Percentiles rank a stretch among this genome's conserved stretches.
These are phyloP conservation scores for Polytolypa hystricis DNA, from an alignment of 2,329 filamentous ascomycete genomes.

Conservation along the genomic window DNA sequence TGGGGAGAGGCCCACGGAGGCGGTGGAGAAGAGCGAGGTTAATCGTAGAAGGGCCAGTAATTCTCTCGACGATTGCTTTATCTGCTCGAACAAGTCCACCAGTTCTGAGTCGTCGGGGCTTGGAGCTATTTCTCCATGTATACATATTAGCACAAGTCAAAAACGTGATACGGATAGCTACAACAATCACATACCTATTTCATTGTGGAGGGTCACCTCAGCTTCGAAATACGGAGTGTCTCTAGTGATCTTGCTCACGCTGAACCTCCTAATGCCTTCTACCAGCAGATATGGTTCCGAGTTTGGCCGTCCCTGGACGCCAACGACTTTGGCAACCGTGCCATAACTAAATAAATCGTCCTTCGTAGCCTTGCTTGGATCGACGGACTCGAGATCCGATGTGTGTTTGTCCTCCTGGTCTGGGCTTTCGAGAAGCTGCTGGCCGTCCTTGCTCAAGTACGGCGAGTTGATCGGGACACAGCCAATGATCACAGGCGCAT, in stretches of 20 bases:
- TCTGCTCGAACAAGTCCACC: conserved; percentile 60
- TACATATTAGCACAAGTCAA: not conserved
- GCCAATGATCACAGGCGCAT: conserved; percentile 63
- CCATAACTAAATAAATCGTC: conserved; percentile 73
- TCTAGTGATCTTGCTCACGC: conserved; percentile 60
- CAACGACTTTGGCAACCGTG: conserved; percentile 66
- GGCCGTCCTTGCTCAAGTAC: conserved; percentile 60
- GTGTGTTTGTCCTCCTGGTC: conserved; percentile 39
- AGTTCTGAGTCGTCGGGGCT: conserved; percentile 50
- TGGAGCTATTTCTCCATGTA: conserved; percentile 18
- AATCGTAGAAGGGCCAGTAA: conserved; percentile 74
- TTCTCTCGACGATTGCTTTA: conserved; percentile 78
- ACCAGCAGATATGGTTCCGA: conserved; percentile 75
- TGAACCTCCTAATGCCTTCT: conserved; percentile 69
- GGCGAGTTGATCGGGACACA: conserved; percentile 78
- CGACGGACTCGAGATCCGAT: conserved; percentile 38
- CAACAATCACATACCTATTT: conserved; percentile 45
- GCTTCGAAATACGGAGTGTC: conserved; percentile 82
- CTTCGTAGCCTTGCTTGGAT: conserved; percentile 51
- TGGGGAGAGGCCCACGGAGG: conserved; percentile 61
- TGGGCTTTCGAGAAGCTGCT: conserved; percentile 59
- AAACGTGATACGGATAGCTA: not conserved
- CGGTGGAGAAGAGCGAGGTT: conserved; percentile 68
- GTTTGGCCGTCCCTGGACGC: conserved; percentile 62
- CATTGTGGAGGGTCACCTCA: conserved; percentile 59